These are phyloP conservation scores for Strobilomyces confusus DNA, from an alignment of 768 basidiomycete species.

Conservation along the genomic window DNA sequence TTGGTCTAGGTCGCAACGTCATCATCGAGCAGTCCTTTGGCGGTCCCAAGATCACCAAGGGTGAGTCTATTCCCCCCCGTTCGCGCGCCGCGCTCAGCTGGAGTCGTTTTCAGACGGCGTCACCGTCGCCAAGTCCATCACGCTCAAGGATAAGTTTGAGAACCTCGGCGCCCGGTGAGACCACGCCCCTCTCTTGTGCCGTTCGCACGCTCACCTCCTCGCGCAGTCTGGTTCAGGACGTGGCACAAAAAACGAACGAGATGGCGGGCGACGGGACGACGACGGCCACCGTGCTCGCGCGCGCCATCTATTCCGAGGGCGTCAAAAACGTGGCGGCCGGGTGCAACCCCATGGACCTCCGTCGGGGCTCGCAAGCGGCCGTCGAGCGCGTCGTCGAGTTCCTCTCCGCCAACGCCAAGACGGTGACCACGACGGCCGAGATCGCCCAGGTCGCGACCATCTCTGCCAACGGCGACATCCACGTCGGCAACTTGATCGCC, in stretches of 20 bases:
- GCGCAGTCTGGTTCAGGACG: constrained; percentile 84
- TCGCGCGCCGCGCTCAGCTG: constrained; percentile 46
- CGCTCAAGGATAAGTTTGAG: constrained; percentile 96
- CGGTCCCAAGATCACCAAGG: constrained; percentile 94
- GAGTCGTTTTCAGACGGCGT: constrained; percentile 72
- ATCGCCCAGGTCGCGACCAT: constrained; percentile 99
- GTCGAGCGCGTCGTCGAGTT: constrained; percentile 93
- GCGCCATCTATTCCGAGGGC: constrained; percentile 97
- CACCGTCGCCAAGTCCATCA: constrained; percentile 94
- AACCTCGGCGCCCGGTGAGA: constrained; percentile 94
- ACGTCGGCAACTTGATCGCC: constrained; percentile 92
- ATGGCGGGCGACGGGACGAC: constrained; percentile 97
- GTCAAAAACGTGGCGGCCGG: constrained; percentile 99
- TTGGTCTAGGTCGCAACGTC: constrained; percentile 78
- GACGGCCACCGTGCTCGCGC: constrained; percentile 94
- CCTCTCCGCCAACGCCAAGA: constrained; percentile 83
- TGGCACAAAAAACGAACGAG: constrained; percentile 96
- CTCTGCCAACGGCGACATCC: constrained; percentile 74
- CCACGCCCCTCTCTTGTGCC: not conserved
- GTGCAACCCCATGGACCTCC: constrained; percentile 99
- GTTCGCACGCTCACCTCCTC: constrained; percentile 6
- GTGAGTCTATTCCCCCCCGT: constrained; percentile 62
- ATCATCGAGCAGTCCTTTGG: constrained; percentile 95
- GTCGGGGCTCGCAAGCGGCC: constrained; percentile 95
- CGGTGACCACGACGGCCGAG: constrained; percentile 95